Evolutionary conservation across 2,329 filamentous ascomycete genomes (phyloP), one percentile per base, ranked within the genome.

Genomic region (Curvularia sp.): DNA sequence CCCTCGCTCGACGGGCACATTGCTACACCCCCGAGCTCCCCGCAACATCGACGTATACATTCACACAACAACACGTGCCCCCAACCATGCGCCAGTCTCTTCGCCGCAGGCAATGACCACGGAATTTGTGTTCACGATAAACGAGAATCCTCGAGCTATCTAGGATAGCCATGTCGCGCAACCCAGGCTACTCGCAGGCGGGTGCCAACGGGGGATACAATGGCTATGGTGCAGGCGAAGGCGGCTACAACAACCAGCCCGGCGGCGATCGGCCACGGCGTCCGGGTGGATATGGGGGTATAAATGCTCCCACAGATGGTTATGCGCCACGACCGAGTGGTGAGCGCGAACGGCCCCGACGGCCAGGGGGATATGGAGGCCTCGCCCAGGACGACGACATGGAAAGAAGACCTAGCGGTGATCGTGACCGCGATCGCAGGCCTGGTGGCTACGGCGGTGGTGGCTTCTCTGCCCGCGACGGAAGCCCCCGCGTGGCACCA

Each of bases 391-490:
- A 66, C 6, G 72, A 72, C 15, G 67, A 64, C 46, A 63, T 63
- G 55, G 59, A 60, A 12, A 47, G 66, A 50, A 61, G 69, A 12
- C 64, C 65, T 8, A 73, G 69, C 55, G 57, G 55, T 13, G 72
- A 73, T 31, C 41, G 41, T n/a, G 41, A 43, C 41, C 57, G 70
- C 1, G 61, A 60, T 33, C 61, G 61, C 30, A 31, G 55, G 15
- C 73, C 78, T 5, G 77, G 74, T 24, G 78, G 77, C 31, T 79
- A 79, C 63, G 77, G 77, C 1, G 56, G 52, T 15, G 41, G 46
- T 13, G 78, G 75, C 48, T 61, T 68, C 39, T 39, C 60, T 28
- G 61, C 66, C 20, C 63, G 61, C 26, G 60, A 56, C 10, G 66
- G 72, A 18, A 72, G 74, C n/a, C 62, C 63, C 30, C 65, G 72